phyloP scores from a whole-genome alignment of 1,284 basidiomycete genomes.

The Ceratobasidium sp. region DNA sequence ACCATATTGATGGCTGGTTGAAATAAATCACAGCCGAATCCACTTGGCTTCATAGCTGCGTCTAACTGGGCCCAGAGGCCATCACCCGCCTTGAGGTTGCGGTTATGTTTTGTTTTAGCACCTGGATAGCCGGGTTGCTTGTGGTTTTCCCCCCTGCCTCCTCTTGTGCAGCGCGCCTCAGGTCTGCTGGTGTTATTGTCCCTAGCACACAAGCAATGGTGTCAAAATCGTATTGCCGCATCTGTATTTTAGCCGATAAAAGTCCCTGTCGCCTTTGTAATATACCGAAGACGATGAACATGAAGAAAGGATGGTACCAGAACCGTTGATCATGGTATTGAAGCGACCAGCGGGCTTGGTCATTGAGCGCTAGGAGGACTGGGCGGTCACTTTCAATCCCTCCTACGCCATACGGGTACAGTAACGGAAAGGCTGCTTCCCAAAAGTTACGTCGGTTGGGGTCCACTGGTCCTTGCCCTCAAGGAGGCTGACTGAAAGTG shows the following conservation, averaged over 20 bases:
- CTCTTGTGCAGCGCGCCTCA: slow-evolving; percentile 47
- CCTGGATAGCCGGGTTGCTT: slow-evolving; percentile 28
- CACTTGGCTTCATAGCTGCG: slow-evolving; percentile 55
- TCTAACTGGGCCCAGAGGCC: slow-evolving; percentile 51
- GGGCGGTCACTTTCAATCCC: slow-evolving; percentile 57
- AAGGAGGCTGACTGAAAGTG: slow-evolving; percentile 19
- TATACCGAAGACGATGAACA: slow-evolving; percentile 60
- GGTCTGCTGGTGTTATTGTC: slow-evolving; percentile 35
- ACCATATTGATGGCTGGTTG: slow-evolving; percentile 51
- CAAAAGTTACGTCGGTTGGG: slow-evolving; percentile 49
- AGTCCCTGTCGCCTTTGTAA: slow-evolving; percentile 51
- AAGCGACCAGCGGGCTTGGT: slow-evolving; percentile 60
- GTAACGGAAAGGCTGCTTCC: slow-evolving; percentile 57
- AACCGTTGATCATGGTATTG: slow-evolving; percentile 59
- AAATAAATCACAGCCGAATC: slow-evolving; percentile 48
- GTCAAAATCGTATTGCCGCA: slow-evolving; percentile 46
- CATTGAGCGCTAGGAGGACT: slow-evolving; percentile 54
- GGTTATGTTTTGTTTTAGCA: slow-evolving; percentile 43
- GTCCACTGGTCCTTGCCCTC: not conserved
- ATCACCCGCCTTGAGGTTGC: slow-evolving; percentile 47
- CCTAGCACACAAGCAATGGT: not conserved
- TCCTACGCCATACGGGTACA: slow-evolving; percentile 63
- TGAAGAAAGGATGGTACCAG: slow-evolving; percentile 55
- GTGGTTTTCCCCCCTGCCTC: slow-evolving; percentile 17
- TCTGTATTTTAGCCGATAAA: slow-evolving; percentile 48